Base-by-base conservation (phyloP, 2,329 filamentous ascomycete genomes). In the Trichoderma endophyticum region DNA sequence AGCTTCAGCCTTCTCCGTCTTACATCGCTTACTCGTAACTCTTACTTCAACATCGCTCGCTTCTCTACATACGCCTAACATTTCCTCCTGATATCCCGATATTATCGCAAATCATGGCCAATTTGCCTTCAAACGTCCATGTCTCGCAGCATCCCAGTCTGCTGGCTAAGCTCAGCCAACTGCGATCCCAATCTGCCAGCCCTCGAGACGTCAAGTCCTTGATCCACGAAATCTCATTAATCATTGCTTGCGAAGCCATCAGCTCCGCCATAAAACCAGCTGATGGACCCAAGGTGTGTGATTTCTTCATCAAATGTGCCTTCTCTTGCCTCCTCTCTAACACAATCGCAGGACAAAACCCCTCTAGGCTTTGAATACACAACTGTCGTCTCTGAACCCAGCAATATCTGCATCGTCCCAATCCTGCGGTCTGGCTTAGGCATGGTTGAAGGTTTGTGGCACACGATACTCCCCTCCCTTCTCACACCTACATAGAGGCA, bases 391-490 rank as follows among this genome's bases (percentile, higher is more conserved):
- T 86, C 93, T 75, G 81, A 87, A 6, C 91, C 93, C 1, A 82
- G 86, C 63, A 88, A 87, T 72, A 88, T 98, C 76, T 95, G 91
- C 67, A 87, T 98, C 68, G 91, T 98, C 3, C 95, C 95, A 48
- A 97, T 98, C 81, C 88, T 98, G n/a, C 89, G 95, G 73, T 97
- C 93, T 4, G 95, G 95, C 30, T 86, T 98, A 54, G 93, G 90
- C 80, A 98, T 98, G 95, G 88, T 97, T 57, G 93, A 97, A 79
- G 92, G 91, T 92, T 77, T 26, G 81, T 80, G 30, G 6, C 64
- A 15, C 59, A 8, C 32, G 12, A 56, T 26, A 28, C 9, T 6
- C 30, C 14, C 26, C 26, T 11, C 14, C 51, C n/a, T 11, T 24
- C n/a, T 5, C 21, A 54, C 43, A 21, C 18, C 39, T 39, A 57